Conservation (phyloP, 2,329 filamentous ascomycete genomes). For the Fusarium acutatum region DNA sequence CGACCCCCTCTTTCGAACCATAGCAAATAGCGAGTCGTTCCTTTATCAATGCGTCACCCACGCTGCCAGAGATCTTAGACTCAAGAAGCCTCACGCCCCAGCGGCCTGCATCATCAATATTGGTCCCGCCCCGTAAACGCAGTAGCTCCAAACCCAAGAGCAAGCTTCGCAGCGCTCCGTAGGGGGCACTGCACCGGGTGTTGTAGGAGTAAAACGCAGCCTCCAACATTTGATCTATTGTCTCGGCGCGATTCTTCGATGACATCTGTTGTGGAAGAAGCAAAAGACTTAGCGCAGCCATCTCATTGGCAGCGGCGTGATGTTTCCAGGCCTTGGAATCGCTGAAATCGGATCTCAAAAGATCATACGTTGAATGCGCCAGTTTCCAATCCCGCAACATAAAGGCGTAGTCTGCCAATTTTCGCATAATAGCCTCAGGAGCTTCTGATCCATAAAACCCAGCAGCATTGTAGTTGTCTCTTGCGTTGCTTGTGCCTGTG, state of each 20-base stretch:
- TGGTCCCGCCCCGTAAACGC: slow-evolving; percentile 79
- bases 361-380: slow-evolving; percentile 89
- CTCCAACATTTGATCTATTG: slow-evolving; percentile 86
- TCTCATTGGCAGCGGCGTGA: slow-evolving; percentile 93
- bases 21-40: slow-evolving; percentile 90
- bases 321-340: slow-evolving; percentile 98
- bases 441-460: slow-evolving; percentile 87
- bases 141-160: slow-evolving; percentile 83
- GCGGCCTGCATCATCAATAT: slow-evolving; percentile 84
- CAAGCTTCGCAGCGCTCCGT: slow-evolving; percentile 81
- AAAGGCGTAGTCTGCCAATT: slow-evolving; percentile 92
- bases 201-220: slow-evolving; percentile 92
- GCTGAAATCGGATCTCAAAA: slow-evolving; percentile 86
- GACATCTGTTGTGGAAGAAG: slow-evolving; percentile 77
- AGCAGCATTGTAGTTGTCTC: slow-evolving; percentile 79
- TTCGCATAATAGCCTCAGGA: slow-evolving; percentile 90
- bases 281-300: slow-evolving; percentile 86
- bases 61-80: slow-evolving; percentile 73
- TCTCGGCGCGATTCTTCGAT: slow-evolving; percentile 81
- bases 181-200: slow-evolving; percentile 81
- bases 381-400: slow-evolving; percentile 98
- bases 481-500: slow-evolving; percentile 58
- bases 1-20: slow-evolving; percentile 73
- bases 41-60: slow-evolving; percentile 84
- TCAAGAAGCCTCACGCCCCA: slow-evolving; percentile 88